phyloP scores from a whole-genome alignment of 2,329 filamentous ascomycete genomes.

The Fusarium secorum region DNA sequence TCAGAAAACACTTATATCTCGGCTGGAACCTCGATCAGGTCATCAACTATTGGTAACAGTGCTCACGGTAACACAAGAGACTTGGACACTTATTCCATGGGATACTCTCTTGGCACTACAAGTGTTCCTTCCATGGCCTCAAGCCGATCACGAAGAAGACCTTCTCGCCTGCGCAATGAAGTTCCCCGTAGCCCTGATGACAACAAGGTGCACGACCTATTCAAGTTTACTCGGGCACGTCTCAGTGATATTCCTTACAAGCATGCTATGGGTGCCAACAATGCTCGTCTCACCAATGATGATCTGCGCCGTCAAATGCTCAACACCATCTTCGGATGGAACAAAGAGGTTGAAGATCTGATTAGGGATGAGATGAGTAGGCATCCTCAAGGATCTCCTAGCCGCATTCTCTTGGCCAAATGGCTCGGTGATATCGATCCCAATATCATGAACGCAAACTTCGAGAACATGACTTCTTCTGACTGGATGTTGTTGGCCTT shows the following conservation, averaged over 20 bases:
- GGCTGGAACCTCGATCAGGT: conserved; percentile 60
- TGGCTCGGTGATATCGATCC: conserved; percentile 90
- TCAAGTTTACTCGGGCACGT: conserved; percentile 83
- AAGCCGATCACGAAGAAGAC: conserved; percentile 55
- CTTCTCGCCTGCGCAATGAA: conserved; percentile 82
- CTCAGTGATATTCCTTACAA: conserved; percentile 85
- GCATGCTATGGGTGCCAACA: conserved; percentile 66
- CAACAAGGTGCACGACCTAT: conserved; percentile 76
- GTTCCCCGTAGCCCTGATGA: conserved; percentile 80
- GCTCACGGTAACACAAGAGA: conserved; percentile 37
- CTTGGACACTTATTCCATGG: conserved; percentile 64
- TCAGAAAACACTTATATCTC: conserved; percentile 75
- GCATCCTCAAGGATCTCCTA: conserved; percentile 76
- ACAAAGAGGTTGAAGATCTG: conserved; percentile 80
- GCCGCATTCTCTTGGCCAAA: conserved; percentile 83
- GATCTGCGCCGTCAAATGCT: conserved; percentile 91
- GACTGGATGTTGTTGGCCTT: conserved; percentile 98
- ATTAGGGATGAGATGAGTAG: conserved; percentile 84
- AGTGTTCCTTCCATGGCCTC: conserved; percentile 57
- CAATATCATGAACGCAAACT: conserved; percentile 80
- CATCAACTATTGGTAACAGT: conserved; percentile 44
- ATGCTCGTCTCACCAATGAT: conserved; percentile 72
- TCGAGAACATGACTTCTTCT: conserved; percentile 87
- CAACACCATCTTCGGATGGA: conserved; percentile 93
- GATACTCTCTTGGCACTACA: conserved; percentile 49